Evolutionary conservation across 2,329 filamentous ascomycete species (phyloP).

Genomic region (Cytospora paraplurivora): DNA sequence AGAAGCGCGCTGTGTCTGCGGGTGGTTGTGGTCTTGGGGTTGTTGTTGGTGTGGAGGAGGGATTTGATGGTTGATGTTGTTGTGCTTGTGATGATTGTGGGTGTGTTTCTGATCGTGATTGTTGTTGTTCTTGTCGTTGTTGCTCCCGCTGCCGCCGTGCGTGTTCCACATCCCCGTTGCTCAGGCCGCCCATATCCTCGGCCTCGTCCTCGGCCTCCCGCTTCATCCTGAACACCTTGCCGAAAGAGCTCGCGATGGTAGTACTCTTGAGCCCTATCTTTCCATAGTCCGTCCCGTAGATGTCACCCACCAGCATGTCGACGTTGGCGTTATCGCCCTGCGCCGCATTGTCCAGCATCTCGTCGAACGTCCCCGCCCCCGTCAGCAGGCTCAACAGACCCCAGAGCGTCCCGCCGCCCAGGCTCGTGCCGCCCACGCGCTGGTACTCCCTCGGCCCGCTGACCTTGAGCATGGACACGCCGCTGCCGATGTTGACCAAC

Average conservation of each 20-base stretch:
- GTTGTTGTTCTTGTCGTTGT: conserved; percentile 28
- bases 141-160: conserved; percentile 30
- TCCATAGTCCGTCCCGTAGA: conserved; percentile 93
- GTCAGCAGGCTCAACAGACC: conserved; percentile 89
- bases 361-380: conserved; percentile 92
- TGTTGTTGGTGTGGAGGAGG: conserved; percentile 29
- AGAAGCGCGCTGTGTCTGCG: conserved; percentile 56
- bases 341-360: conserved; percentile 92
- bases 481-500: conserved; percentile 96
- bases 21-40: conserved; percentile 27
- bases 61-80: conserved; percentile 36
- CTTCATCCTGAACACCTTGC: conserved; percentile 95
- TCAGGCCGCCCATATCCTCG: conserved; percentile 67
- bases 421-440: conserved; percentile 90
- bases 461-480: conserved; percentile 96
- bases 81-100: conserved; percentile 20
- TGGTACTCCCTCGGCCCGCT: conserved; percentile 84
- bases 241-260: conserved; percentile 94
- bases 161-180: conserved; percentile 51
- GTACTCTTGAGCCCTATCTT: conserved; percentile 96
- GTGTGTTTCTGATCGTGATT: background rate
- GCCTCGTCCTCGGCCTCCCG: conserved; percentile 76
- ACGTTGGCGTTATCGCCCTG: conserved; percentile 89
- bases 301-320: conserved; percentile 96
- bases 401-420: conserved; percentile 98